These are phyloP conservation scores for Naematelia aurantialba DNA, from an alignment of 768 basidiomycete genomes.

Conservation along the genomic window DNA sequence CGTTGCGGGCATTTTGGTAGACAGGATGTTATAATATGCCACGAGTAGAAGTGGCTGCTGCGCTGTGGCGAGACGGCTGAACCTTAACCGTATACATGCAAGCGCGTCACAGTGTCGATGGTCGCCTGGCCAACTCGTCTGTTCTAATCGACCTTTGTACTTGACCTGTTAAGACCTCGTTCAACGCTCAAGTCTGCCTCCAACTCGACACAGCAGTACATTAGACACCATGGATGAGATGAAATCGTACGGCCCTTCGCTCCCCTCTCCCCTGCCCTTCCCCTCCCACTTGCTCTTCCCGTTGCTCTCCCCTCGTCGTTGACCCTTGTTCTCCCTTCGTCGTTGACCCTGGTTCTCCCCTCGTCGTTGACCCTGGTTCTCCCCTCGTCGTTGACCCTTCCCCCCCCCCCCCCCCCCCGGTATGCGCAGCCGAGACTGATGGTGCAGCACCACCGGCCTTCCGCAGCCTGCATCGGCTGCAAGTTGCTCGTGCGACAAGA, in stretches of 20 bases:
- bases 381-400: no score
- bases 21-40: not conserved
- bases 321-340: no score
- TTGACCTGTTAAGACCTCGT: not conserved
- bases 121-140: not conserved
- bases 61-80: no score
- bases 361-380: no score
- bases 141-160: not conserved
- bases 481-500: constrained; percentile 28
- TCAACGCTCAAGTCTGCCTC: not conserved
- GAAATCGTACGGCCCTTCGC: not conserved
- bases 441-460: constrained; percentile 13
- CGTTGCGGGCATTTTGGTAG: no score
- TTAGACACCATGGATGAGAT: not conserved
- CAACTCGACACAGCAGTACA: not conserved
- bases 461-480: constrained; percentile 25
- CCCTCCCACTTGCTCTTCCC: no score
- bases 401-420: no score
- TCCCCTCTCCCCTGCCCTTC: no score
- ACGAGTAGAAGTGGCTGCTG: not conserved
- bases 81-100: no score
- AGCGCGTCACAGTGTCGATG: not conserved
- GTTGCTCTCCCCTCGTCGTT: no score
- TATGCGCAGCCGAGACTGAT: no score
- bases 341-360: no score